phyloP scores from a whole-genome alignment of 345 rosid species.

The Lumnitzera racemosa region DNA sequence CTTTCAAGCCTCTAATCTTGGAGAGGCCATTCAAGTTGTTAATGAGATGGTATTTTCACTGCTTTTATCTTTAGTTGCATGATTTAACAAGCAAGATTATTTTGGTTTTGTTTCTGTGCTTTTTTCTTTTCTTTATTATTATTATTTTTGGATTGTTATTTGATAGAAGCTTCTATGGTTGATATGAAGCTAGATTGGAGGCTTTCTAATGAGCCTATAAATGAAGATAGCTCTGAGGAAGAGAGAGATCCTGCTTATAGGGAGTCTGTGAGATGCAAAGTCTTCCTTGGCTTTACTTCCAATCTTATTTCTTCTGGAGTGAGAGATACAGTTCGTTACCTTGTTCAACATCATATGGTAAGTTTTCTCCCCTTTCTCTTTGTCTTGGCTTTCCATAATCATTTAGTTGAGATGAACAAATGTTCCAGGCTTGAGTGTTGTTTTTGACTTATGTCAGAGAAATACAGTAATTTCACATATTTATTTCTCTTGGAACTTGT shows the following conservation, averaged over 20 bases:
- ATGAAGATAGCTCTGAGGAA: slow-evolving; percentile 66
- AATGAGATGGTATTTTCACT: slow-evolving; percentile 63
- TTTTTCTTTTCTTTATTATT: not conserved
- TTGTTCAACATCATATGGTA: slow-evolving; percentile 88
- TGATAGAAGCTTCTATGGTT: not conserved
- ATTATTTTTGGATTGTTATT: slow-evolving; percentile 1
- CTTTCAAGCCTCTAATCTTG: slow-evolving; percentile 94
- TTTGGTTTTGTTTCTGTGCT: not conserved
- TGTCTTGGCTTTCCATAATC: too few relatives aligned
- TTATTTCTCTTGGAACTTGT: too few relatives aligned
- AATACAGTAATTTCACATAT: too few relatives aligned
- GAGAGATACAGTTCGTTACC: slow-evolving; percentile 76
- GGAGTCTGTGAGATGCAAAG: slow-evolving; percentile 67
- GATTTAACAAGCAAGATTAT: too few relatives aligned
- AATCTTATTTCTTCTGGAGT: slow-evolving; percentile 92
- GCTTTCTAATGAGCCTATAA: slow-evolving; percentile 52
- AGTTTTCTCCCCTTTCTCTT: slow-evolving; percentile 14
- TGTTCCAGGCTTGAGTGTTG: too few relatives aligned
- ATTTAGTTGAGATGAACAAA: too few relatives aligned
- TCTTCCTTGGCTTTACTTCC: slow-evolving; percentile 94
- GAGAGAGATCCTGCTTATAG: slow-evolving; percentile 58
- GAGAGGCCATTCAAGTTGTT: slow-evolving; percentile 70
- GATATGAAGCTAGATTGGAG: slow-evolving; percentile 87
- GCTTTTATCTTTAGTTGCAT: not conserved
- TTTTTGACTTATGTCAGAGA: too few relatives aligned